Evolutionary conservation across 2,329 filamentous ascomycete genomes (phyloP).

Genomic region (Exophiala aquamarina): DNA sequence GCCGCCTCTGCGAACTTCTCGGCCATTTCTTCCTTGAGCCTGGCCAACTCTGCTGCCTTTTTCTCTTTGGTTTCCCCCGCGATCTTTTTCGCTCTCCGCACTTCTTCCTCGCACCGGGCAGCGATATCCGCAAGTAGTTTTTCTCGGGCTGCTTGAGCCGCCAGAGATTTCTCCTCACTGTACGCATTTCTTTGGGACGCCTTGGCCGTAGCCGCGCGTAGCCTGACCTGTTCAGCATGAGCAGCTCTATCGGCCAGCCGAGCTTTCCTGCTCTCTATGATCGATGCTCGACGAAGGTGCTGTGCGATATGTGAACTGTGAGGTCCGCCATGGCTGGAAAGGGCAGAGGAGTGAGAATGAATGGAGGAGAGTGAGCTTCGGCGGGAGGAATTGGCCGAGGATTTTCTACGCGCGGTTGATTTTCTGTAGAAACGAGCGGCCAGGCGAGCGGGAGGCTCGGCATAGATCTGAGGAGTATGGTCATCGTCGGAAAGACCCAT

Average conservation of each 20-base stretch:
- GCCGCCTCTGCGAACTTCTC: conserved; percentile 66
- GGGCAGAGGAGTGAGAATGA: conserved; percentile 60
- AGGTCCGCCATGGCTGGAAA: conserved; percentile 47
- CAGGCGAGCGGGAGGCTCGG: conserved; percentile 59
- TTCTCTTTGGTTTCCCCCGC: conserved; percentile 66
- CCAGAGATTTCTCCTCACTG: conserved; percentile 62
- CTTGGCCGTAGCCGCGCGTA: conserved; percentile 63
- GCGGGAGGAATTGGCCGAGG: conserved; percentile 63
- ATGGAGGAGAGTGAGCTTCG: conserved; percentile 63
- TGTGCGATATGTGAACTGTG: conserved; percentile 63
- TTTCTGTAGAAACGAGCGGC: conserved; percentile 62
- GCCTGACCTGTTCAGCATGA: conserved; percentile 65
- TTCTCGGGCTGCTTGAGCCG: conserved; percentile 63
- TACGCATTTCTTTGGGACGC: conserved; percentile 56
- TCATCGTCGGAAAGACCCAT: conserved; percentile 40
- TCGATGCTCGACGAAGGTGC: conserved; percentile 64
- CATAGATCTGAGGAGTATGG: conserved; percentile 32
- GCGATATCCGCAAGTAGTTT: conserved; percentile 64
- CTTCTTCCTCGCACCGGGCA: conserved; percentile 65
- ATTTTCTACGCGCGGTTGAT: conserved; percentile 55
- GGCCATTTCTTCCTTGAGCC: conserved; percentile 61
- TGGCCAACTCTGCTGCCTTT: conserved; percentile 61
- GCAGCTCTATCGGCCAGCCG: conserved; percentile 63
- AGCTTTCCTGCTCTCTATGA: conserved; percentile 64
- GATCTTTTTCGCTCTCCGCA: conserved; percentile 64